Conservation (phyloP, 2,329 filamentous ascomycete genomes). For the Zymoseptoria brevis region DNA sequence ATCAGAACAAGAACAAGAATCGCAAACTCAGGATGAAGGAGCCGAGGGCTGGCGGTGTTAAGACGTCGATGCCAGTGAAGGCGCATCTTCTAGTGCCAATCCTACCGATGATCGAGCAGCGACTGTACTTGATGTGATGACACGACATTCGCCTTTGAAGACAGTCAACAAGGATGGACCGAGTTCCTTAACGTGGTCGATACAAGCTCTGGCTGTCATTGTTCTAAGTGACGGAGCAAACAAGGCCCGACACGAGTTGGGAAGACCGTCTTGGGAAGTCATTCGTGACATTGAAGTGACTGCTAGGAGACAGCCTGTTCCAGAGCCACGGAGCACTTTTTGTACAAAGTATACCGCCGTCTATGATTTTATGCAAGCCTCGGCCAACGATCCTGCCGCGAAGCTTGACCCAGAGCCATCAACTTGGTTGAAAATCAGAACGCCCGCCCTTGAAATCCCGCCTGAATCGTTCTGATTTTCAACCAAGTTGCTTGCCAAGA, state of each 20-base stretch:
- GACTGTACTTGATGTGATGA: too few species aligned
- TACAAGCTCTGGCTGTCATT: too few species aligned
- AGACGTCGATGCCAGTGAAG: neutral
- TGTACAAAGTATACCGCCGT: neutral
- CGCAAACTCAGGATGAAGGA: conserved; percentile 3
- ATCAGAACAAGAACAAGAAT: conserved; percentile 6
- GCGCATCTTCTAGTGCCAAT: neutral
- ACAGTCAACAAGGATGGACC: too few species aligned
- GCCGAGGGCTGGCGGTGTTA: neutral
- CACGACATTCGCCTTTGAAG: too few species aligned
- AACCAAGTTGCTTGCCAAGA: too few species aligned
- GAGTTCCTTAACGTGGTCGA: too few species aligned
- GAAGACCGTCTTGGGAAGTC: neutral
- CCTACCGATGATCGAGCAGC: too few species aligned
- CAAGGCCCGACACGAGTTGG: neutral
- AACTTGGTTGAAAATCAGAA: too few species aligned
- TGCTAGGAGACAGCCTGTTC: too few species aligned
- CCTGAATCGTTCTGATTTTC: too few species aligned
- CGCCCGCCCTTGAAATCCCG: too few species aligned
- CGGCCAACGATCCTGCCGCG: neutral
- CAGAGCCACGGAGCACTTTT: neutral
- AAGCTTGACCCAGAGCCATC: neutral
- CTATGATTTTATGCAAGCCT: neutral
- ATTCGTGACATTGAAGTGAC: neutral
- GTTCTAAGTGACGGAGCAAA: neutral